These are phyloP conservation scores for Penicillium pancosmium DNA, from an alignment of 495 filamentous ascomycete species.

Conservation along the genomic window DNA sequence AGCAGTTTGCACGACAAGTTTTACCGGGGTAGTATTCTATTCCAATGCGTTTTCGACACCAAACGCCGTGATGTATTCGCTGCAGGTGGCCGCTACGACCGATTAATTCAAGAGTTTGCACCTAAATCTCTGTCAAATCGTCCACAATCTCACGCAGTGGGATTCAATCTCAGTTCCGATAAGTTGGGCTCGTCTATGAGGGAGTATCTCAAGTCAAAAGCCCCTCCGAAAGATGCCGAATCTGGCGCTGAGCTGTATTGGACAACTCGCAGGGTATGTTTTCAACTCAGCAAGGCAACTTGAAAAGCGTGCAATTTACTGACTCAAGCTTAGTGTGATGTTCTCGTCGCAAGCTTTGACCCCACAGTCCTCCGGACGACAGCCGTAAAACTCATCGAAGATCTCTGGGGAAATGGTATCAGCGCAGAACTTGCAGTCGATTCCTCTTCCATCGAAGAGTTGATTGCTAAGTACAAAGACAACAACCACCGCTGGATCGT, in stretches of 20 bases:
- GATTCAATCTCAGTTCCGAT: constrained; percentile 91
- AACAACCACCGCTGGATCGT: constrained; percentile 86
- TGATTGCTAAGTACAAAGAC: constrained; percentile 66
- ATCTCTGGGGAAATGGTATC: constrained; percentile 81
- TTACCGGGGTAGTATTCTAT: constrained; percentile 84
- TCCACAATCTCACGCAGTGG: constrained; percentile 71
- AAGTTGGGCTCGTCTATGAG: constrained; percentile 68
- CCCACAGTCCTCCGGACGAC: constrained; percentile 71
- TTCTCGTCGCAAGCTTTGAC: constrained; percentile 87
- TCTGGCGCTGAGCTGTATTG: constrained; percentile 55
- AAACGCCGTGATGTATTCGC: constrained; percentile 87
- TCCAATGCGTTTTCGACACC: constrained; percentile 87
- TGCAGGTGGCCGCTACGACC: constrained; percentile 91
- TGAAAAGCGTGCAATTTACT: constrained; percentile 10
- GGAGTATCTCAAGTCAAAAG: constrained; percentile 65
- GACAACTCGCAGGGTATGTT: constrained; percentile 62
- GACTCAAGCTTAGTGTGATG: constrained; percentile 67
- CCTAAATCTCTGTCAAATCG: constrained; percentile 43
- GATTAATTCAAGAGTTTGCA: constrained; percentile 63
- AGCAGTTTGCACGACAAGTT: constrained; percentile 92
- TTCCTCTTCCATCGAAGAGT: constrained; percentile 70
- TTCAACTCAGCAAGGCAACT: not conserved
- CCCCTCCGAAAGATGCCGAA: constrained; percentile 66
- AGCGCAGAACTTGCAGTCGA: constrained; percentile 88
- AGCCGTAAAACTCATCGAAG: constrained; percentile 72